Conservation (phyloP, 371 early-diverging fungal species). For the Sporodiniella umbellata region DNA sequence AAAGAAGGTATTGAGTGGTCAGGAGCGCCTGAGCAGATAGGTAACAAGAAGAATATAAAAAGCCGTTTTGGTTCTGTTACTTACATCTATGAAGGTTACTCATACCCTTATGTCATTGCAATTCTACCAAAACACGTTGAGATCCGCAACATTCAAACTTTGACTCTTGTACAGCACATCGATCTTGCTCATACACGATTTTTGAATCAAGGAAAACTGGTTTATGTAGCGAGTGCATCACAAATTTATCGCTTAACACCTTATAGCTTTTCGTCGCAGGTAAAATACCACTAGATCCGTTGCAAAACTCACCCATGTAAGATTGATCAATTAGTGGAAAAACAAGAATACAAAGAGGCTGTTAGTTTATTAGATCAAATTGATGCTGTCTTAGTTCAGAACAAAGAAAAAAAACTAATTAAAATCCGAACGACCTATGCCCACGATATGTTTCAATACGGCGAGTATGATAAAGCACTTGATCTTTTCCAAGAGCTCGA, state of each 20-base stretch:
- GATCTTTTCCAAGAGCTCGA: slow-evolving; percentile 75
- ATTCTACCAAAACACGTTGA: slow-evolving; percentile 72
- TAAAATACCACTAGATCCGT: slow-evolving; percentile 20
- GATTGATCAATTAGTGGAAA: slow-evolving; percentile 76
- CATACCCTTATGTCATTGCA: slow-evolving; percentile 76
- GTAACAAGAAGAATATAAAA: slow-evolving; percentile 19
- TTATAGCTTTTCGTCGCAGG: slow-evolving; percentile 85
- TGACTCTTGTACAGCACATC: slow-evolving; percentile 77
- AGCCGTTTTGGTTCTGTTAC: background rate
- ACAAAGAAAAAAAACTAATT: slow-evolving; percentile 62
- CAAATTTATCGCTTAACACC: slow-evolving; percentile 88
- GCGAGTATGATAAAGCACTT: slow-evolving; percentile 80
- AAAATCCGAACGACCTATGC: slow-evolving; percentile 82
- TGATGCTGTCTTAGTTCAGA: slow-evolving; percentile 78
- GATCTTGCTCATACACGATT: slow-evolving; percentile 60
- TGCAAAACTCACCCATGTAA: background rate
- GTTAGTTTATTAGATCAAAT: slow-evolving; percentile 84
- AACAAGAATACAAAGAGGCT: slow-evolving; percentile 81
- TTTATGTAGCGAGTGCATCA: slow-evolving; percentile 74
- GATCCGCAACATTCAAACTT: slow-evolving; percentile 82
- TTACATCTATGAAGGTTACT: slow-evolving; percentile 42
- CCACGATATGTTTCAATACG: slow-evolving; percentile 74
- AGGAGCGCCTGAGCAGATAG: slow-evolving; percentile 68
- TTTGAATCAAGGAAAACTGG: slow-evolving; percentile 67
- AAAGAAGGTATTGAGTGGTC: slow-evolving; percentile 75